These are phyloP conservation scores for Globisporangium megalacanthum DNA, from an alignment of 352 stramenopile species.

Conservation along the genomic window DNA sequence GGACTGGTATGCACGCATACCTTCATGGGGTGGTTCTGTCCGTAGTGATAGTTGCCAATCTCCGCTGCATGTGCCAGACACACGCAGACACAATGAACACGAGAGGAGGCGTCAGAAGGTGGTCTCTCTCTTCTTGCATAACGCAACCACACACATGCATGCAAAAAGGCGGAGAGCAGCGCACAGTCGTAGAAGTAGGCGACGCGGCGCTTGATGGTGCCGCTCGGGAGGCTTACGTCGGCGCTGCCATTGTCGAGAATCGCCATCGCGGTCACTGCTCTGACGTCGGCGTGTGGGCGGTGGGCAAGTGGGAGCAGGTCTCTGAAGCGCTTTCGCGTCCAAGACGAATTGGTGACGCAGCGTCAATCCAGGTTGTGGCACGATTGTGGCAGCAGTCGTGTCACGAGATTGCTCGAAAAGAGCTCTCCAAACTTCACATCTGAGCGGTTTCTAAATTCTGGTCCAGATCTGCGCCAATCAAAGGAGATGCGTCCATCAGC, in stretches of 20 bases:
- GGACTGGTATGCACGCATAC: constrained; percentile 18
- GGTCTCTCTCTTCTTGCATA: background rate
- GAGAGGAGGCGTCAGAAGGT: background rate
- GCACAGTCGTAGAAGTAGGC: constrained; percentile 89
- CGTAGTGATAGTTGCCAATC: constrained; percentile 99
- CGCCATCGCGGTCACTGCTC: constrained; percentile 10
- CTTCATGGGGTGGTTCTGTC: constrained; percentile 91
- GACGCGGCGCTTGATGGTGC: constrained; percentile 64
- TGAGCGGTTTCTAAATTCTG: too few species aligned
- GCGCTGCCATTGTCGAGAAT: constrained; percentile 11
- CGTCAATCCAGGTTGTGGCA: too few species aligned
- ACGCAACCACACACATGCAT: background rate
- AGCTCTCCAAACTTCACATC: too few species aligned
- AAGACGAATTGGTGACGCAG: too few species aligned
- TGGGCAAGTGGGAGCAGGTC: too few species aligned
- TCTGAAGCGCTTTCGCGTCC: background rate
- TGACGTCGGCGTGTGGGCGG: constrained; percentile 1
- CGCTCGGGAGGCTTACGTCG: constrained; percentile 17
- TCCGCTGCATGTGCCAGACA: constrained; percentile 63
- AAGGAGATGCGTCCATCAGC: too few species aligned
- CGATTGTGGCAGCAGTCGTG: too few species aligned
- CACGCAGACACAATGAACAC: background rate
- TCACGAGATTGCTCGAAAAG: too few species aligned
- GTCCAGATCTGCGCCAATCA: too few species aligned
- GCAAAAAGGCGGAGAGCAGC: background rate